A percentile compares a stretch with the other conserved stretches of the same genome.
Evolutionary conservation across 2,329 filamentous ascomycete genomes (phyloP).

Genomic region (Ceratocystis cacaofunesta): DNA sequence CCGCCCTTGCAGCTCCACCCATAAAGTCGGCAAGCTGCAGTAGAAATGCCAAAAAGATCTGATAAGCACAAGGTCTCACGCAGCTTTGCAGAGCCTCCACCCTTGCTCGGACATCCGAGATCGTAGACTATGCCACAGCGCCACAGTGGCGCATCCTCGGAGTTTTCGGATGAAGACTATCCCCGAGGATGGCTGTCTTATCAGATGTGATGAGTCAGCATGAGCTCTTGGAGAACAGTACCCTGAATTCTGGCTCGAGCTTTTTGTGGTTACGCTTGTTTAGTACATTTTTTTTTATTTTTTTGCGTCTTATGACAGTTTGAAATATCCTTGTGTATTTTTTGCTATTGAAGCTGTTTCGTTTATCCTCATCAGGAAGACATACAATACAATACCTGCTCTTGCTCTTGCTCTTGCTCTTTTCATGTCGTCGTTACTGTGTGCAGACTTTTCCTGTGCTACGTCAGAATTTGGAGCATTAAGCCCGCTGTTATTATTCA

Average conservation of each 20-base stretch:
- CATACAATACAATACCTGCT: background rate
- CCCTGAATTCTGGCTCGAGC: too few relatives aligned
- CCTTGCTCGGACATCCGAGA: background rate
- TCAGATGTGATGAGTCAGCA: slow-evolving; percentile 13
- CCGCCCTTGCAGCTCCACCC: background rate
- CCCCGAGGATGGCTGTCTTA: background rate
- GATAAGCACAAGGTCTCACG: background rate
- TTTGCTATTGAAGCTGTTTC: background rate
- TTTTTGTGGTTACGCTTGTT: too few relatives aligned
- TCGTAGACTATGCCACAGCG: background rate
- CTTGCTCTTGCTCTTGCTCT: background rate
- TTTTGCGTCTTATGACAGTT: background rate
- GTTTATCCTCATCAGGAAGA: background rate
- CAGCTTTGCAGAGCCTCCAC: background rate
- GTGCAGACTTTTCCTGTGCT: slow-evolving; percentile 3
- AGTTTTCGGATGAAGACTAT: background rate
- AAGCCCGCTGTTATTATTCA: background rate
- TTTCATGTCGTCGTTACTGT: background rate
- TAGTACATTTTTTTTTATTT: background rate
- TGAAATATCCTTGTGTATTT: too few relatives aligned
- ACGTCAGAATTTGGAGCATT: background rate
- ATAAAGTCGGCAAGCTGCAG: background rate
- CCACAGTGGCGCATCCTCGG: slow-evolving; percentile 1
- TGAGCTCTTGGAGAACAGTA: background rate
- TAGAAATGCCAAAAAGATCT: slow-evolving; percentile 1